These are phyloP conservation scores for Hordeum marinum DNA, from an alignment of 176 grass and related monocot species.

Conservation along the genomic window DNA sequence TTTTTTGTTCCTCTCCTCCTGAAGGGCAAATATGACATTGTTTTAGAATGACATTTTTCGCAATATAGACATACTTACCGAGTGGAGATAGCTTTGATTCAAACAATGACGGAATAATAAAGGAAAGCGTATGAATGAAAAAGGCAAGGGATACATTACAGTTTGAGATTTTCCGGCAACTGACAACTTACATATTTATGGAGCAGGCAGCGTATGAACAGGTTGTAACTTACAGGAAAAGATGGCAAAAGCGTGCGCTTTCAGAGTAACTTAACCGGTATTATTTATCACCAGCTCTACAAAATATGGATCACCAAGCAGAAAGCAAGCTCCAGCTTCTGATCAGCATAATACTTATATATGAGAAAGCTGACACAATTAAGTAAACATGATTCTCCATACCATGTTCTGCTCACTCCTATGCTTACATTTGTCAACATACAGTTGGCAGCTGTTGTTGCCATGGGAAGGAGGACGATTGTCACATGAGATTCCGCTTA, in stretches of 20 bases:
- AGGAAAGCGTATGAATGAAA: not conserved
- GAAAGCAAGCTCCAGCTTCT: constrained; percentile 44
- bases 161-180: constrained; percentile 19
- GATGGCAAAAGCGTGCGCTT: constrained; percentile 38
- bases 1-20: constrained; percentile 83
- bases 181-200: constrained; percentile 38
- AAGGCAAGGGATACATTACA: constrained; percentile 29
- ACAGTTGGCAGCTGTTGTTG: constrained; percentile 40
- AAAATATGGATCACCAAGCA: constrained; percentile 43
- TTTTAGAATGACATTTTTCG: constrained; percentile 12
- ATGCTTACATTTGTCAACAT: constrained; percentile 46
- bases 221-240: constrained; percentile 52
- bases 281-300: constrained; percentile 53
- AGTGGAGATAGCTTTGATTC: not conserved
- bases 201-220: constrained; percentile 24
- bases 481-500: constrained; percentile 53
- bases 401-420: constrained; percentile 51
- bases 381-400: constrained; percentile 52
- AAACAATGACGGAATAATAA: not conserved
- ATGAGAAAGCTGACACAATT: constrained; percentile 44
- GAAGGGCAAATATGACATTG: constrained; percentile 11
- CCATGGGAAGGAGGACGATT: constrained; percentile 31
- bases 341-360: constrained; percentile 53
- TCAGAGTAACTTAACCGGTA: constrained; percentile 49
- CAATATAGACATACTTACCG: not conserved